phyloP scores from a whole-genome alignment of 495 filamentous ascomycete species.

The Daldinia caldariorum region DNA sequence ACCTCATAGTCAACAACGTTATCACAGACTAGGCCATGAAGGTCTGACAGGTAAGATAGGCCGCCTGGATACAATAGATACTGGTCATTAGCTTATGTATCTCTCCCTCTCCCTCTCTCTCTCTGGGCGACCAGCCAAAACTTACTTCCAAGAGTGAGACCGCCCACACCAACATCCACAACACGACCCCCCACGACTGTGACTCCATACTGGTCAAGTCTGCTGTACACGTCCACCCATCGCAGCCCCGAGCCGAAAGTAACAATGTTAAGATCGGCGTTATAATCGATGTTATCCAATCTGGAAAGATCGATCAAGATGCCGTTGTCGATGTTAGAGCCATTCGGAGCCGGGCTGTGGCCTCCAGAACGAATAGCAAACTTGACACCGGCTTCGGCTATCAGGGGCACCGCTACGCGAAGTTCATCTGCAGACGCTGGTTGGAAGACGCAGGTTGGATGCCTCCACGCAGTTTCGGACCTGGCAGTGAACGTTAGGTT shows the following conservation, averaged over 20 bases:
- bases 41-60: slow-evolving; percentile 3
- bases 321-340: neutral
- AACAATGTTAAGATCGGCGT: neutral
- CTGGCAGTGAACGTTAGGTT: neutral
- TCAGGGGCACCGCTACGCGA: neutral
- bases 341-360: neutral
- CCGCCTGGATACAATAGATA: neutral
- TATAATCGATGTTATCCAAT: neutral
- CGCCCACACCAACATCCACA: neutral
- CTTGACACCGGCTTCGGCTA: neutral
- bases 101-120: no score
- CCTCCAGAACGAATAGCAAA: slow-evolving; percentile 4
- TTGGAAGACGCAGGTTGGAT: slow-evolving; percentile 1
- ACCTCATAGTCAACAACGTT: slow-evolving; percentile 4
- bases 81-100: no score
- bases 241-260: neutral
- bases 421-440: neutral
- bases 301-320: slow-evolving; percentile 4
- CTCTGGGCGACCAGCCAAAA: neutral
- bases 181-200: neutral
- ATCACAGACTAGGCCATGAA: neutral
- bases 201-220: neutral
- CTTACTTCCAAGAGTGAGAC: slow-evolving; percentile 2
- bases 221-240: slow-evolving; percentile 1
- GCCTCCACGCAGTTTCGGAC: slow-evolving; percentile 9